Evolutionary conservation across 2,329 filamentous ascomycete genomes (phyloP).

Genomic region (Aureobasidium vineae): DNA sequence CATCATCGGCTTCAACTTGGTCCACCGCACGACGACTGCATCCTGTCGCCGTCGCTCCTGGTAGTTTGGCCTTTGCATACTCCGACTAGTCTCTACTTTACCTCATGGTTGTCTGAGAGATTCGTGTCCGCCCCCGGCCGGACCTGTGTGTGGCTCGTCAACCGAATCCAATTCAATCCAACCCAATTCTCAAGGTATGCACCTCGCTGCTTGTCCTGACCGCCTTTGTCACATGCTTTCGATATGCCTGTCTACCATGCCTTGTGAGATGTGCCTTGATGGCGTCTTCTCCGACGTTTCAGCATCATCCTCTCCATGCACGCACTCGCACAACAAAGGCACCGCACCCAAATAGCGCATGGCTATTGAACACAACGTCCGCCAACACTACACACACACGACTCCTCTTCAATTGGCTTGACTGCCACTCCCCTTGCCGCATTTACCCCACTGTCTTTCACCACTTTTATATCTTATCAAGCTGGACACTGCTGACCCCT

Average conservation of each 20-base stretch:
- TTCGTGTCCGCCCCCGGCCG: constrained; percentile 25
- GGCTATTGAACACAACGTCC: constrained; percentile 17
- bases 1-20: neutral
- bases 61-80: constrained; percentile 10
- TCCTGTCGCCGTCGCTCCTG: constrained; percentile 9
- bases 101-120: constrained; percentile 23
- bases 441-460: neutral
- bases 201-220: constrained; percentile 15
- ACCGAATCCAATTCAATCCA: constrained; percentile 12
- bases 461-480: neutral
- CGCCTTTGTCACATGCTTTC: constrained; percentile 4
- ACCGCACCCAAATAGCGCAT: constrained; percentile 20
- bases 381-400: constrained; percentile 13
- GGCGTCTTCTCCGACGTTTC: neutral
- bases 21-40: neutral
- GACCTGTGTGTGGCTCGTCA: constrained; percentile 26
- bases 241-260: constrained; percentile 1
- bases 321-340: constrained; percentile 23
- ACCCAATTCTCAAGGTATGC: constrained; percentile 22
- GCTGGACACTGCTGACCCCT: neutral
- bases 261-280: neutral
- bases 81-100: neutral
- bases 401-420: neutral
- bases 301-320: neutral
- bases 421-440: neutral